These are phyloP conservation scores for Tubosaeta sp. DNA, from an alignment of 768 basidiomycete genomes.

Conservation along the genomic window DNA sequence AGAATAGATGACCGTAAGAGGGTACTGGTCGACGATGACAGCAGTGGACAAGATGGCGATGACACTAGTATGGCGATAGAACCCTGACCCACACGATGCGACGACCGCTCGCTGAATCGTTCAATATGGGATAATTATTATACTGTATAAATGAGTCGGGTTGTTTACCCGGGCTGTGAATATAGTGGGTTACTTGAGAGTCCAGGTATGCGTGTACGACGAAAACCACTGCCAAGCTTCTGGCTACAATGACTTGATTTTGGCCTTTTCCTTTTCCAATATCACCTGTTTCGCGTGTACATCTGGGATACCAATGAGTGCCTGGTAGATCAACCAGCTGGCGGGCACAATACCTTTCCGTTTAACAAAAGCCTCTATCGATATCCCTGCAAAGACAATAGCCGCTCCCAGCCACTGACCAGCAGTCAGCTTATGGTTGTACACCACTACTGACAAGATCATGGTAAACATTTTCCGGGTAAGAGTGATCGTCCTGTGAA, in stretches of 20 bases:
- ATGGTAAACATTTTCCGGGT: slow-evolving; percentile 98
- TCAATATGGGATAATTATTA: slow-evolving; percentile 16
- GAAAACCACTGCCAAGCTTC: neutral
- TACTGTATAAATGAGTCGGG: slow-evolving; percentile 23
- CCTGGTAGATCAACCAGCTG: neutral
- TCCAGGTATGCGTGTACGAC: slow-evolving; percentile 11
- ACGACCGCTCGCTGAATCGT: neutral
- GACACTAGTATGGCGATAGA: slow-evolving; percentile 35
- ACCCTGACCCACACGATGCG: slow-evolving; percentile 9
- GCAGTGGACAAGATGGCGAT: slow-evolving; percentile 24
- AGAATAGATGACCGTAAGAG: slow-evolving; percentile 46
- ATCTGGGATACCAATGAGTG: slow-evolving; percentile 40
- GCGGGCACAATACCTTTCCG: slow-evolving; percentile 58
- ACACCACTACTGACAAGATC: slow-evolving; percentile 90
- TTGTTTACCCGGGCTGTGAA: slow-evolving; percentile 14
- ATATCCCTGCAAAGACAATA: slow-evolving; percentile 90
- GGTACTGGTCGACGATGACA: slow-evolving; percentile 31
- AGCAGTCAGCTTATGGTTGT: slow-evolving; percentile 74
- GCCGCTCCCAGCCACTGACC: slow-evolving; percentile 94
- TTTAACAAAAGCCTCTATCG: slow-evolving; percentile 88
- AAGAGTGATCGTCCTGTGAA: slow-evolving; percentile 80
- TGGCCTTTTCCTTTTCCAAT: slow-evolving; percentile 80
- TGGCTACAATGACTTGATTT: slow-evolving; percentile 68
- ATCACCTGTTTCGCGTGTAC: slow-evolving; percentile 77
- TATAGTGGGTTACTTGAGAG: slow-evolving; percentile 7